Evolutionary conservation across 2,329 filamentous ascomycete species (phyloP).

Genomic region (Ophiostoma triangulosporum): DNA sequence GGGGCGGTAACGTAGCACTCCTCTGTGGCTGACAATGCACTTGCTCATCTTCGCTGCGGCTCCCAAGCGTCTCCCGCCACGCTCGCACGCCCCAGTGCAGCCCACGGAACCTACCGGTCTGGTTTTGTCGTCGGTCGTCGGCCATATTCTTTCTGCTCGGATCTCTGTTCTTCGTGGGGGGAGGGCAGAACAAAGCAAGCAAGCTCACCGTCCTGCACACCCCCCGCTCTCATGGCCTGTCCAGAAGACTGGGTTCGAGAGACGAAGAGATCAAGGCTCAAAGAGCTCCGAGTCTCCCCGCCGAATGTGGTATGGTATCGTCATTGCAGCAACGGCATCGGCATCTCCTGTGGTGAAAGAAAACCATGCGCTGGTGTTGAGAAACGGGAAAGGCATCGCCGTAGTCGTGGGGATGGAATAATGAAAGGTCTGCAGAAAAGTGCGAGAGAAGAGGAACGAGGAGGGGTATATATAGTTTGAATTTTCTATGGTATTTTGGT

Average conservation of each 20-base stretch:
- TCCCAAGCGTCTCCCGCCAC: neutral
- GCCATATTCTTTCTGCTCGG: constrained; percentile 18
- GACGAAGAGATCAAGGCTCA: no score
- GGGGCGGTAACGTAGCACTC: neutral
- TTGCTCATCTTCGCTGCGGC: neutral
- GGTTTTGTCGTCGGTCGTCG: neutral
- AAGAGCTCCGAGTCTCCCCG: neutral
- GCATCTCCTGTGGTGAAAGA: no score
- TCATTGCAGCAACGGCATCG: constrained; percentile 1
- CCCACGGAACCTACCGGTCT: neutral
- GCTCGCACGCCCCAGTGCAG: neutral
- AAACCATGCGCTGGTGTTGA: no score
- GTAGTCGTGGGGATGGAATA: no score
- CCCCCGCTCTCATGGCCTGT: neutral
- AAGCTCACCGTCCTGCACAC: neutral
- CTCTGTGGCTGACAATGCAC: neutral
- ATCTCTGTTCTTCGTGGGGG: constrained; percentile 22
- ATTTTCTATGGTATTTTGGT: no score
- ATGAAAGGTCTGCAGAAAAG: no score
- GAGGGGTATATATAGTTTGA: no score
- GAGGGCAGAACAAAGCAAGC: neutral
- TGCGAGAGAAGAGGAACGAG: no score
- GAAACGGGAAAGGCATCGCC: no score
- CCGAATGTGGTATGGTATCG: neutral
- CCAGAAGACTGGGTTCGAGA: neutral